Evolutionary conservation across 805 yeast species (phyloP).

Genomic region (Sugiyamaella boreocaroliniensis): DNA sequence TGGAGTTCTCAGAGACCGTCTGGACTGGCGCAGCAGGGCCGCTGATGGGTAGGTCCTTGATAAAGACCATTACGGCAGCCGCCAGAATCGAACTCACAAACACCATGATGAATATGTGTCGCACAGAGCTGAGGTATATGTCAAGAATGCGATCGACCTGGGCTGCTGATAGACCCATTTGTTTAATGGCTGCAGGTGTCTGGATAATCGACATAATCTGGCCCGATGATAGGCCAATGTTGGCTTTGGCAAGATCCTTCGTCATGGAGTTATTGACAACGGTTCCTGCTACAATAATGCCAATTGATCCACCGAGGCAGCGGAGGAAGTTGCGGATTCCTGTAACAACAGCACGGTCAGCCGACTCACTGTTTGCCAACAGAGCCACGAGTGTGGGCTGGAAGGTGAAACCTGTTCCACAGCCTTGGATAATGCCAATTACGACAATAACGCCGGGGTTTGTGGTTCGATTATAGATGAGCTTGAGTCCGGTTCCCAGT

Average conservation of each 20-base stretch:
- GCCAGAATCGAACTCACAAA: slow-evolving; percentile 11
- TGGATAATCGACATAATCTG: slow-evolving; percentile 1
- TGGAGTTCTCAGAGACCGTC: not conserved
- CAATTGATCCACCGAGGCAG: slow-evolving; percentile 57
- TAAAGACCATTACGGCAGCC: slow-evolving; percentile 11
- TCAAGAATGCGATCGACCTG: slow-evolving; percentile 11
- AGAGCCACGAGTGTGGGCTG: slow-evolving; percentile 53
- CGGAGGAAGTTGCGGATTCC: slow-evolving; percentile 51
- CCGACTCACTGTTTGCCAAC: slow-evolving; percentile 44
- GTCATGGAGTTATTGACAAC: slow-evolving; percentile 20
- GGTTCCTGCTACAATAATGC: slow-evolving; percentile 39
- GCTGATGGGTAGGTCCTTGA: slow-evolving; percentile 13
- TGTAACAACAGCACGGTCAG: slow-evolving; percentile 54
- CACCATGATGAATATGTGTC: slow-evolving; percentile 14
- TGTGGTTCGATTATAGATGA: slow-evolving; percentile 30
- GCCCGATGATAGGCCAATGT: slow-evolving; percentile 9
- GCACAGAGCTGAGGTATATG: slow-evolving; percentile 15
- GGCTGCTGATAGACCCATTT: slow-evolving; percentile 2
- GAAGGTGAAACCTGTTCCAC: slow-evolving; percentile 45
- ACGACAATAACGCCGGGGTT: slow-evolving; percentile 34
- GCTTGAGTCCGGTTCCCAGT: slow-evolving; percentile 36
- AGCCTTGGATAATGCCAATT: slow-evolving; percentile 34
- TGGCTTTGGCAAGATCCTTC: slow-evolving; percentile 1
- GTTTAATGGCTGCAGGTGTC: slow-evolving; percentile 12
- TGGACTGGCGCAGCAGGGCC: not conserved